Conservation (phyloP, 2,329 filamentous ascomycete species). For the Blastomyces percursus region DNA sequence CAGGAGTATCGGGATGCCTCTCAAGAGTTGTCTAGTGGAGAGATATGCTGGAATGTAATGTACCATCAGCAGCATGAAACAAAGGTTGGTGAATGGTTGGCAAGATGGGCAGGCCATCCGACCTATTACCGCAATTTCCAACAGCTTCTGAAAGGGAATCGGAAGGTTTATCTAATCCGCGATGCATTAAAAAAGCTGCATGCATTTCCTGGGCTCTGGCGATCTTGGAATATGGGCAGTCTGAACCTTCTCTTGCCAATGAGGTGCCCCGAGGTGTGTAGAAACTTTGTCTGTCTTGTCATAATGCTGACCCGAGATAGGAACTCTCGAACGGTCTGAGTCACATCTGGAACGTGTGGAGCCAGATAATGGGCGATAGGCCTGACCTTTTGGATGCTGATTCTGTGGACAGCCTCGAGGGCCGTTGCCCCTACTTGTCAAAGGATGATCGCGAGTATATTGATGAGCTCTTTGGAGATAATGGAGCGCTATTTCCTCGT, state of each 20-base stretch:
- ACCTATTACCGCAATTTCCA: not conserved
- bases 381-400: not conserved
- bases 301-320: not conserved
- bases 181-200: not conserved
- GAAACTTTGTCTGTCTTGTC: not conserved
- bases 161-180: not conserved
- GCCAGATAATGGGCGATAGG: not conserved
- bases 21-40: not conserved
- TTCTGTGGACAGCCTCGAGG: not conserved
- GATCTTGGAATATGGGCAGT: not conserved
- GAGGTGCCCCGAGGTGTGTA: not conserved
- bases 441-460: not conserved
- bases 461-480: not conserved
- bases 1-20: not conserved
- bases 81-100: not conserved
- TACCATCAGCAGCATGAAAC: conserved; percentile 1
- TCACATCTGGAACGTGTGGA: not conserved
- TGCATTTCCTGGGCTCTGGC: not conserved
- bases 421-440: not conserved
- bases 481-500: not conserved
- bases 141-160: not conserved
- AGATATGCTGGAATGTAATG: not conserved
- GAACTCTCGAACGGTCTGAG: not conserved
- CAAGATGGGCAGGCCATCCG: not conserved
- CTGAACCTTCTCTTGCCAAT: not conserved